Conservation (phyloP, 768 basidiomycete genomes). For the Chlorophyllum brunneum region DNA sequence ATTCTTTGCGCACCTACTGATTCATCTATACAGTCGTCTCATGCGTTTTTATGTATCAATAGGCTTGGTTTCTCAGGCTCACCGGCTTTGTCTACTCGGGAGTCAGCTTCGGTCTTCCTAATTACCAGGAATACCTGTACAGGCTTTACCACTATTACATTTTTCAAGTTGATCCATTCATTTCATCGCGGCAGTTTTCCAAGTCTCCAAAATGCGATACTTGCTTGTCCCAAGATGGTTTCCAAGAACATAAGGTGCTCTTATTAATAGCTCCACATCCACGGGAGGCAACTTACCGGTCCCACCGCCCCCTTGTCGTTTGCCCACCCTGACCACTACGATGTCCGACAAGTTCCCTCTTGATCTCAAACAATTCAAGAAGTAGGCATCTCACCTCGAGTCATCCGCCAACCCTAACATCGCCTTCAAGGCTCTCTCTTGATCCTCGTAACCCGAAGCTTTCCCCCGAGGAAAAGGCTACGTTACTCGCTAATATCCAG, state of each 20-base stretch:
- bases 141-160: too few relatives aligned
- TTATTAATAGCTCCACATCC: constrained; percentile 7
- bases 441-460: constrained; percentile 67
- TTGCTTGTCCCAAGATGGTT: too few relatives aligned
- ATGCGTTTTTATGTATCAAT: not conserved
- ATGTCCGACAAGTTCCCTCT: constrained; percentile 57
- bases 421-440: constrained; percentile 52
- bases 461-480: constrained; percentile 54
- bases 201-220: too few relatives aligned
- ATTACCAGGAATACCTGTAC: constrained; percentile 1
- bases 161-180: not conserved
- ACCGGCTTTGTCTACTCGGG: not conserved
- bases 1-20: constrained; percentile 15
- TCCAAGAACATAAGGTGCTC: too few relatives aligned
- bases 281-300: not conserved
- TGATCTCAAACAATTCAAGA: constrained; percentile 73
- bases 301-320: constrained; percentile 1
- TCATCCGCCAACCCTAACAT: constrained; percentile 7
- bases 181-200: not conserved
- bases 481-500: constrained; percentile 67
- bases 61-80: not conserved
- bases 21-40: not conserved
- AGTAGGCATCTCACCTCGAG: constrained; percentile 35
- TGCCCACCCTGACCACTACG: constrained; percentile 23
- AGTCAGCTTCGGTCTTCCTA: too few relatives aligned